Base-by-base conservation (phyloP, 495 filamentous ascomycete genomes). In the Recurvomyces mirabilis region DNA sequence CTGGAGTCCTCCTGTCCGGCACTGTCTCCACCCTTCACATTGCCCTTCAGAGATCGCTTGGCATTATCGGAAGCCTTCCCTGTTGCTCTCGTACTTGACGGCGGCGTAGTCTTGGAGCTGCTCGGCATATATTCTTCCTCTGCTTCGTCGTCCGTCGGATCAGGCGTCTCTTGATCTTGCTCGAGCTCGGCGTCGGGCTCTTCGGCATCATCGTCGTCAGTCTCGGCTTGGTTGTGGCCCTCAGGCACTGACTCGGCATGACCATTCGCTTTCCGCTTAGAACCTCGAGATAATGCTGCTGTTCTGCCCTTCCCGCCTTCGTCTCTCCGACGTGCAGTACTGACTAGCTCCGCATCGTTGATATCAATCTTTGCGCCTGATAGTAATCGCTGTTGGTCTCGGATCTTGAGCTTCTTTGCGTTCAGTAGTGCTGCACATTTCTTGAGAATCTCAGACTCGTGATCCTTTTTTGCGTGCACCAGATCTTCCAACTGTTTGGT, bases 351-450 rank as follows among this genome's bases (percentile, higher is more conserved):
- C 51, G 54, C 59, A 13, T 46, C 47, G 1, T 61, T 54, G 0
- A 68, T 60, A 55, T 82, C 74, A 7, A 74, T 59, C 28, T 71
- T 76, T 5, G 76, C 73, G n/a, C 68, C 66, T 13, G 69, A 72
- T 4, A 91, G 59, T 7, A 87, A 53, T 15, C 79, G 71, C 49
- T 86, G 79, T 58, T 91, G 83, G 48, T 89, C 81, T 22, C 85
- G 67, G 18, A 94, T 89, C 62, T 91, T 93, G n/a, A 84, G 66
- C 61, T 94, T 94, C 63, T 94, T 94, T 53, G 79, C 78, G 51
- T 94, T 94, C 0, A 94, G 61, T 1, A 93, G 60, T 15, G 72
- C 68, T 25, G 70, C 70, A 43, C 87, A 85, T 56, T 84, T 87
- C 28, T 74, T 69, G 2, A 93, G 62, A 4, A 93, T 59, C 39